Evolutionary conservation across 2,329 filamentous ascomycete genomes (phyloP).

Genomic region (Aplosporella prunicola): DNA sequence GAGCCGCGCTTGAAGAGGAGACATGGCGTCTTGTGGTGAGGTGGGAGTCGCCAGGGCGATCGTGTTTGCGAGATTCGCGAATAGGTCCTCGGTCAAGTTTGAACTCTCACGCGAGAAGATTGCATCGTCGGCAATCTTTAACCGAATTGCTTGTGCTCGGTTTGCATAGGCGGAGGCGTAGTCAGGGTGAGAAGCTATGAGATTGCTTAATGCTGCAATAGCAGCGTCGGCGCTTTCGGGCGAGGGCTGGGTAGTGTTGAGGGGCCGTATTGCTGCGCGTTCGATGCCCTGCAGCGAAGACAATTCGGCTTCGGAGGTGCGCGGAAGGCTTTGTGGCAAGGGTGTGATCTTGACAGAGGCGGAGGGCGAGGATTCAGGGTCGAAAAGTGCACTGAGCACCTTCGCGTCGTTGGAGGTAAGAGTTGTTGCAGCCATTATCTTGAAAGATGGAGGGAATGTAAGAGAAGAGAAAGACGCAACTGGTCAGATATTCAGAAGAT

Average conservation of each 20-base stretch:
- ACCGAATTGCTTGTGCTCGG: constrained; percentile 56
- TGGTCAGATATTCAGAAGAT: too few species aligned
- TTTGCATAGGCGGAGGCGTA: constrained; percentile 71
- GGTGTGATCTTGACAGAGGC: constrained; percentile 38
- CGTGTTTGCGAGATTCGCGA: constrained; percentile 44
- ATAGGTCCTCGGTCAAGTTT: constrained; percentile 30
- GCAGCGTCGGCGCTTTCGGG: constrained; percentile 16
- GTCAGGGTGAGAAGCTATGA: constrained; percentile 50
- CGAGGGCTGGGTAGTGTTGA: constrained; percentile 12
- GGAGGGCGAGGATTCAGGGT: constrained; percentile 41
- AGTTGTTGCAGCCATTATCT: constrained; percentile 26
- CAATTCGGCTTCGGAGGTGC: constrained; percentile 29
- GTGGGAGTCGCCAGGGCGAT: constrained; percentile 8
- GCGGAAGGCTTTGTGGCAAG: constrained; percentile 30
- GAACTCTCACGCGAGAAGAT: constrained; percentile 17
- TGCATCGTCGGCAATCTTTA: constrained; percentile 51
- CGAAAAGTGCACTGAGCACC: constrained; percentile 31
- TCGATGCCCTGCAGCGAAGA: constrained; percentile 30
- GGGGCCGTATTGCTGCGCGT: constrained; percentile 37
- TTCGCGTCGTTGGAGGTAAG: constrained; percentile 28
- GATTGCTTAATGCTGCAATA: constrained; percentile 37
- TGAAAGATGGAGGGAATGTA: too few species aligned
- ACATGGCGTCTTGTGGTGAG: constrained; percentile 34
- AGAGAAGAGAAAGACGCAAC: too few species aligned
- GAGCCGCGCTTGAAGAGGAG: constrained; percentile 54